Evolutionary conservation across 768 basidiomycete species (phyloP).

Genomic region (Kwoniella newhampshirensis): DNA sequence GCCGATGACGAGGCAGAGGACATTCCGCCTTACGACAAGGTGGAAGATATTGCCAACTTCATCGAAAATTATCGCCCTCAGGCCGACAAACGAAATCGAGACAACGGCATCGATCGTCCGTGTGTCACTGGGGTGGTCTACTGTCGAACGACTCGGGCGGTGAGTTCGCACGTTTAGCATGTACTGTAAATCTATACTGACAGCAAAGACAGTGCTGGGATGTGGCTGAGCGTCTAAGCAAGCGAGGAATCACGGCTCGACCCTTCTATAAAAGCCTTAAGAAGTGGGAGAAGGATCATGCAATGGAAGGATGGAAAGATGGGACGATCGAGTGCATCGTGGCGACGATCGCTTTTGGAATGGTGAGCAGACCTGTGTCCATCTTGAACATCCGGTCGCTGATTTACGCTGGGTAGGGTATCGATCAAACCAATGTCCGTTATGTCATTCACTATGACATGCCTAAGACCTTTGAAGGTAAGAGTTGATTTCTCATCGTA

Average conservation of each 20-base stretch:
- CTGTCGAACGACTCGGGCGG: constrained; percentile 37
- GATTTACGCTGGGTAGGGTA: constrained; percentile 30
- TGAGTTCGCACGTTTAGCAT: constrained; percentile 15
- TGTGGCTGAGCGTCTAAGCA: constrained; percentile 32
- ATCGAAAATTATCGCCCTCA: constrained; percentile 32
- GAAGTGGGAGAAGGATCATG: constrained; percentile 12
- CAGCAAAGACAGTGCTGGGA: constrained; percentile 40
- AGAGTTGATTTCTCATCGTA: background rate
- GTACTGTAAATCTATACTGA: background rate
- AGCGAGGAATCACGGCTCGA: constrained; percentile 31
- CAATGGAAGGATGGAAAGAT: constrained; percentile 33
- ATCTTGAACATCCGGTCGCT: background rate
- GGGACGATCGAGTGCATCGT: constrained; percentile 38
- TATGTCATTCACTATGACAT: constrained; percentile 54
- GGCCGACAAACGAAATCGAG: constrained; percentile 21
- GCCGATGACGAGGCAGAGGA: constrained; percentile 9
- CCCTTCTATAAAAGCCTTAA: constrained; percentile 14
- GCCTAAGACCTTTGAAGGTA: constrained; percentile 53
- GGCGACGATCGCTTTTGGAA: constrained; percentile 54
- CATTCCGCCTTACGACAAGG: constrained; percentile 20
- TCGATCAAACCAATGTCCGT: constrained; percentile 53
- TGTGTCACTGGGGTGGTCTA: constrained; percentile 51
- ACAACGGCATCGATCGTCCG: constrained; percentile 23
- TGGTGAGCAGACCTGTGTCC: constrained; percentile 37
- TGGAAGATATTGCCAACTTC: constrained; percentile 44